Percentiles rank a stretch among this genome's conserved stretches.
These are phyloP conservation scores for Talaromyces amestolkiae DNA, from an alignment of 2,329 filamentous ascomycete genomes.

Conservation along the genomic window DNA sequence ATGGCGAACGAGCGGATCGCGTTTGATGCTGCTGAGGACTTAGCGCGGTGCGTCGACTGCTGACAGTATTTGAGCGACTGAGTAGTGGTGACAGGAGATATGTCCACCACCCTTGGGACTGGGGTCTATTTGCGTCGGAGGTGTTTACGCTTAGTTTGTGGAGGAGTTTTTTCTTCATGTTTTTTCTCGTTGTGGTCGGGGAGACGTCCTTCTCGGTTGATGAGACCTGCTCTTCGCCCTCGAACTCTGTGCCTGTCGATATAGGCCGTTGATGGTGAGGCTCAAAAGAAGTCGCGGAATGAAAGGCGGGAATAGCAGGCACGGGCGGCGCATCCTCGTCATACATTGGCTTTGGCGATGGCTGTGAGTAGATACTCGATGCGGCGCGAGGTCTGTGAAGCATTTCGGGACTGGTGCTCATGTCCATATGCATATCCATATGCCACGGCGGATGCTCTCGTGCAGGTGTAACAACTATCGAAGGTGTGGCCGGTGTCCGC, in stretches of 20 bases:
- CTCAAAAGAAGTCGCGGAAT: slow-evolving; percentile 22
- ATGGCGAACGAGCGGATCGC: slow-evolving; percentile 12
- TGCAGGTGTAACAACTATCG: slow-evolving; percentile 48
- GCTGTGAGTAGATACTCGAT: slow-evolving; percentile 47
- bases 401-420: slow-evolving; percentile 23
- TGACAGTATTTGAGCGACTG: slow-evolving; percentile 36
- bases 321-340: slow-evolving; percentile 39
- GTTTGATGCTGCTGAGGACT: slow-evolving; percentile 23
- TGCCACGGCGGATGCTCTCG: slow-evolving; percentile 40
- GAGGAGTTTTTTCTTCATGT: slow-evolving; percentile 31
- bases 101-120: slow-evolving; percentile 53
- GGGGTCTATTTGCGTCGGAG: slow-evolving; percentile 34
- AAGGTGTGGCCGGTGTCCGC: slow-evolving; percentile 43
- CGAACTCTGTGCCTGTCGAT: slow-evolving; percentile 39
- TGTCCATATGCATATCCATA: slow-evolving; percentile 19
- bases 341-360: slow-evolving; percentile 32
- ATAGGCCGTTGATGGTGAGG: slow-evolving; percentile 27
- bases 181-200: slow-evolving; percentile 25
- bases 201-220: slow-evolving; percentile 17
- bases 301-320: slow-evolving; percentile 39
- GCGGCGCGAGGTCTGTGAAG: slow-evolving; percentile 31
- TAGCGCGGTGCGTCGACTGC: slow-evolving; percentile 29
- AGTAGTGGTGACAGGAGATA: slow-evolving; percentile 47
- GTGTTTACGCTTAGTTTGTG: slow-evolving; percentile 38
- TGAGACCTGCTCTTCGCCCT: slow-evolving; percentile 30